Evolutionary conservation across 1,139 yeast genomes (phyloP).

Genomic region (Diutina sp.): DNA sequence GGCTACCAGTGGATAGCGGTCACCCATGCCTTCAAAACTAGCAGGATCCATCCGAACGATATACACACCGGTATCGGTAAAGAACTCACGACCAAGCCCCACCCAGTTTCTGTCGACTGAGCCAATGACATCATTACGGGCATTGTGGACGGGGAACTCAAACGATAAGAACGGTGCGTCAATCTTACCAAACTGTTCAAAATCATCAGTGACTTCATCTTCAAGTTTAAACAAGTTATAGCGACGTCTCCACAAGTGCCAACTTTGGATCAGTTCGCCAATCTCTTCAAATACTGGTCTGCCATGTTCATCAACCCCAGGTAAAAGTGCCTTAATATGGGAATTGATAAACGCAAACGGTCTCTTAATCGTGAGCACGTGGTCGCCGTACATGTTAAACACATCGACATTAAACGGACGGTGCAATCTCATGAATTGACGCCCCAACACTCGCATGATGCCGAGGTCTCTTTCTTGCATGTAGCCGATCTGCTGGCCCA

Average conservation of each 20-base stretch:
- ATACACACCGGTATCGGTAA: constrained; percentile 92
- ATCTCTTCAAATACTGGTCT: constrained; percentile 35
- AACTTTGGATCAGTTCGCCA: constrained; percentile 82
- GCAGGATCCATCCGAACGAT: constrained; percentile 72
- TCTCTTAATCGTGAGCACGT: constrained; percentile 57
- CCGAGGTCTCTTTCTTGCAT: constrained; percentile 76
- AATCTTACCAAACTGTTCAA: constrained; percentile 67
- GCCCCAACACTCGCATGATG: constrained; percentile 49
- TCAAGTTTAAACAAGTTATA: constrained; percentile 62
- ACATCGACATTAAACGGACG: constrained; percentile 82
- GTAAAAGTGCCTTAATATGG: constrained; percentile 63
- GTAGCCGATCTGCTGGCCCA: constrained; percentile 67
- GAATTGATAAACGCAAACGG: constrained; percentile 86
- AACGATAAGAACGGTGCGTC: constrained; percentile 83
- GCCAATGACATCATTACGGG: constrained; percentile 46
- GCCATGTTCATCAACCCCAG: constrained; percentile 31
- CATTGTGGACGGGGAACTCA: constrained; percentile 67
- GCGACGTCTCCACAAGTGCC: constrained; percentile 89
- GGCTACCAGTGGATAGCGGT: constrained; percentile 24
- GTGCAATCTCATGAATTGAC: constrained; percentile 75
- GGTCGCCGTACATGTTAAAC: constrained; percentile 57
- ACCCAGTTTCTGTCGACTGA: constrained; percentile 90
- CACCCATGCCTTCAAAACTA: constrained; percentile 38
- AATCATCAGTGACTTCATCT: constrained; percentile 27
- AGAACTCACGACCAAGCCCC: constrained; percentile 82